Evolutionary conservation across 331 rosid species (phyloP).

Genomic region (Dryas integrifolia): DNA sequence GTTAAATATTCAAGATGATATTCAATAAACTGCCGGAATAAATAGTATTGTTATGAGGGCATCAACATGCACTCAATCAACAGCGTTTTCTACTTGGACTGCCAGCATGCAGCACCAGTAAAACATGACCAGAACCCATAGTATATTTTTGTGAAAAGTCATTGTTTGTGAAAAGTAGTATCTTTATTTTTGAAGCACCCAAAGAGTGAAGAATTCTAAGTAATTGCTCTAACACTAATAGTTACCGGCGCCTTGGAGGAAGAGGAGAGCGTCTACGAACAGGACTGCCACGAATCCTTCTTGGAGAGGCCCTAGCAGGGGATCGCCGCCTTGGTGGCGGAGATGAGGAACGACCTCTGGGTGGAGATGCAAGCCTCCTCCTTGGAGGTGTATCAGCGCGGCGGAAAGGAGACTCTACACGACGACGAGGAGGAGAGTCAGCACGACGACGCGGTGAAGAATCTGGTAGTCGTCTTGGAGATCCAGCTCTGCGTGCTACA

Average conservation of each 20-base stretch:
- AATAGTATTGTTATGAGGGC: neutral
- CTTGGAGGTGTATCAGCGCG: conserved; percentile 82
- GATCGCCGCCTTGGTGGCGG: conserved; percentile 87
- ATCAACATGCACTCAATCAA: neutral
- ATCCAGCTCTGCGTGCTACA: conserved; percentile 73
- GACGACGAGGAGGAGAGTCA: conserved; percentile 74
- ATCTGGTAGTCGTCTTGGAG: conserved; percentile 68
- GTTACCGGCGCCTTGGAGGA: conserved; percentile 88
- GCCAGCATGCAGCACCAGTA: neutral
- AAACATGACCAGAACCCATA: neutral
- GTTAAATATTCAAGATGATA: neutral
- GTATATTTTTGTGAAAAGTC: too few relatives aligned
- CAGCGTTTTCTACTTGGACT: neutral
- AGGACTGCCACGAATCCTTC: conserved; percentile 92
- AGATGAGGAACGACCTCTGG: conserved; percentile 80
- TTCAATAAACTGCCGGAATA: neutral
- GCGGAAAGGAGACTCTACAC: conserved; percentile 75
- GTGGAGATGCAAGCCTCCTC: conserved; percentile 82
- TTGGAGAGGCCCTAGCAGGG: conserved; percentile 75
- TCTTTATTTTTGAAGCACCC: neutral
- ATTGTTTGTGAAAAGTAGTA: neutral
- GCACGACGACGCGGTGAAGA: conserved; percentile 69
- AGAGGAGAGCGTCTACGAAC: conserved; percentile 86
- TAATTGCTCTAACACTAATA: neutral
- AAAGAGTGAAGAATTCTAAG: neutral